A percentile compares a stretch with the other conserved stretches of the same genome.
These are phyloP conservation scores for Saussurea involucrata DNA, from an alignment of 129 eudicot species.

Conservation along the genomic window DNA sequence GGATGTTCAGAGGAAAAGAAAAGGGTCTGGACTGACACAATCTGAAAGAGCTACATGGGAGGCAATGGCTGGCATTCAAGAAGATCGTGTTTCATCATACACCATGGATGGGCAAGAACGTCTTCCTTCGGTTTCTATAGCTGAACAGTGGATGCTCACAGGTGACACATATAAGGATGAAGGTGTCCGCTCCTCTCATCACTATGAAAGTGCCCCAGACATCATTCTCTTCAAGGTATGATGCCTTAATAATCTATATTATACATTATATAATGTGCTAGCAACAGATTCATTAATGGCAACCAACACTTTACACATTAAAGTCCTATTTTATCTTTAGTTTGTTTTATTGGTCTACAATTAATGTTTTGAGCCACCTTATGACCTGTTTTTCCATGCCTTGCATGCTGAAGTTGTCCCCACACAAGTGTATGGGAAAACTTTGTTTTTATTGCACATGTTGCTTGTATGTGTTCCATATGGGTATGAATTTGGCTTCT, in stretches of 20 bases:
- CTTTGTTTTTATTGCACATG: background rate
- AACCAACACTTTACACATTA: background rate
- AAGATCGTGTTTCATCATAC: conserved; percentile 71
- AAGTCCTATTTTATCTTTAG: background rate
- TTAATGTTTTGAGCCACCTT: background rate
- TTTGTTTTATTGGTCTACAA: background rate
- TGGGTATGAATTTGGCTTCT: background rate
- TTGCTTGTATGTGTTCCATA: background rate
- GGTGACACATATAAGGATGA: conserved; percentile 87
- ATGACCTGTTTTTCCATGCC: too few species aligned
- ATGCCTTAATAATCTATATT: background rate
- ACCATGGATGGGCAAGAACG: conserved; percentile 85
- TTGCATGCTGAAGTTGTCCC: background rate
- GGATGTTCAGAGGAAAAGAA: conserved; percentile 85
- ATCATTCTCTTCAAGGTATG: conserved; percentile 89
- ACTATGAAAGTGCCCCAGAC: conserved; percentile 98
- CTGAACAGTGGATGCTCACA: conserved; percentile 98
- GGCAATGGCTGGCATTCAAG: conserved; percentile 97
- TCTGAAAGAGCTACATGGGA: conserved; percentile 91
- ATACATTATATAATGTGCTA: background rate
- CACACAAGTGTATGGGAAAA: background rate
- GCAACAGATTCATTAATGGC: background rate
- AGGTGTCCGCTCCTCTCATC: conserved; percentile 83
- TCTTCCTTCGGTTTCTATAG: conserved; percentile 67
- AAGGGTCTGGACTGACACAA: conserved; percentile 78